Evolutionary conservation across 2,329 filamentous ascomycete genomes (phyloP).

Genomic region (Exophiala sp.): DNA sequence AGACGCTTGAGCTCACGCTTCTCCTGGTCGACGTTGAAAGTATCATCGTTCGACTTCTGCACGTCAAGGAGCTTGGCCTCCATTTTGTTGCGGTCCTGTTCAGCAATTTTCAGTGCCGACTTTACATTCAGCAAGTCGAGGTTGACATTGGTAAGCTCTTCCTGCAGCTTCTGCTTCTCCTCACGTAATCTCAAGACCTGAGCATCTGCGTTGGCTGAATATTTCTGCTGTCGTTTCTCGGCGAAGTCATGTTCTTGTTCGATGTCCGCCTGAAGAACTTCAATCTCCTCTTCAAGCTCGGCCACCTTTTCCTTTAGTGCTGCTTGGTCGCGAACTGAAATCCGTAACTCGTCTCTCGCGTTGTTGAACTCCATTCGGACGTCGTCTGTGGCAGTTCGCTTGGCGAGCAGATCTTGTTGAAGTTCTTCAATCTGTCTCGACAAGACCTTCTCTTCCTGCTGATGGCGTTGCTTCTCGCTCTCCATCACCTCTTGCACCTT

Average conservation of each 20-base stretch:
- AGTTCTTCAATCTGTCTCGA: slow-evolving; percentile 71
- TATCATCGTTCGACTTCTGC: slow-evolving; percentile 56
- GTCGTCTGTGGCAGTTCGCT: slow-evolving; percentile 63
- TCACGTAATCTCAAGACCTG: slow-evolving; percentile 56
- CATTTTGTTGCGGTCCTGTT: slow-evolving; percentile 65
- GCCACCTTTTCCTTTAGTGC: slow-evolving; percentile 63
- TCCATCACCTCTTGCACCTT: slow-evolving; percentile 66
- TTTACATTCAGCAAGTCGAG: slow-evolving; percentile 59
- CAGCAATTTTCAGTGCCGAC: slow-evolving; percentile 54
- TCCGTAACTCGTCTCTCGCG: slow-evolving; percentile 67
- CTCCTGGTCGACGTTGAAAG: slow-evolving; percentile 63
- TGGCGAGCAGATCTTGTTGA: slow-evolving; percentile 65
- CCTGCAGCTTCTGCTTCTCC: slow-evolving; percentile 63
- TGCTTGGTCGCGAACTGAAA: slow-evolving; percentile 62
- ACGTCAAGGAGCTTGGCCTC: slow-evolving; percentile 57
- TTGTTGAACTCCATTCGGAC: slow-evolving; percentile 63
- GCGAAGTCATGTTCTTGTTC: slow-evolving; percentile 64
- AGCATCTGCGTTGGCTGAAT: slow-evolving; percentile 56
- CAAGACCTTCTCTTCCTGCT: slow-evolving; percentile 66
- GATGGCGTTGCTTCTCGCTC: slow-evolving; percentile 68
- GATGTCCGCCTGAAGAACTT: slow-evolving; percentile 64
- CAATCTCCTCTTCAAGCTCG: slow-evolving; percentile 71
- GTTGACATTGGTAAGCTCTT: slow-evolving; percentile 58
- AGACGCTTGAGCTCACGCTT: slow-evolving; percentile 64
- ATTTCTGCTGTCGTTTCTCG: slow-evolving; percentile 54